Evolutionary conservation across 2,329 filamentous ascomycete genomes (phyloP), one percentile per base, ranked within the genome.

Genomic region (Colletotrichum falcatum): DNA sequence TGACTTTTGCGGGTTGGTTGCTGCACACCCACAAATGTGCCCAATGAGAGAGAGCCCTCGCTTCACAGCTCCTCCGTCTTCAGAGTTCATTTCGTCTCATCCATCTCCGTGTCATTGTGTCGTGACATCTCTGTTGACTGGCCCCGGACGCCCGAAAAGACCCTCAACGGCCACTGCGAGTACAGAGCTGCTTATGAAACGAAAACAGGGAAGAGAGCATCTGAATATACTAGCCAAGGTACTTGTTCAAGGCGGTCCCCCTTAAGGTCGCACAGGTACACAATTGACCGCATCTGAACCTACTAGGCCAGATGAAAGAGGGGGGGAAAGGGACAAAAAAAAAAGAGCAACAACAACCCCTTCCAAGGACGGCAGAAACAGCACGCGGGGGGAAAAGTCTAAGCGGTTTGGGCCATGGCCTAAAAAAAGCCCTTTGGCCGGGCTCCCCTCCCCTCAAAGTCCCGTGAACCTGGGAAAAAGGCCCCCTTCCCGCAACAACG

Each of bases 1-100:
- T 70, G 49, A 67, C 67, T 58, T 58, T 51, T 48, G 55, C 48
- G 63, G 51, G 51, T 44, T 53, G 51, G 51, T 44, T 53, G 49
- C 62, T 35, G 59, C 55, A 39, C 54, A 61, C 39, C 48, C 30
- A 8, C 64, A 37, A n/a, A 30, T 7, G 44, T n/a, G 28, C 28
- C 30, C 42, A 61, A 26, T 61, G 18, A 61, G 18, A 12, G 35
- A 61, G 18, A 12, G 35, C 23, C 48, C 28, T 35, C 35, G 20
- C 53, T 28, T 26, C 30, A 37, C 20, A 37, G 44, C 42, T 26
- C 9, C 58, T 46, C 58, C 46, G 23, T 53, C 33, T 30, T 53
- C 23, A 39, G 44, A 62, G 46, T 35, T 39, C 62, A 55, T 33
- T n/a, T 44, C 30, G 42, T 61, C 58, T 37, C n/a, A 51, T 68